Conservation (phyloP, 140 eudicot species). For the Senecio squalidus region DNA sequence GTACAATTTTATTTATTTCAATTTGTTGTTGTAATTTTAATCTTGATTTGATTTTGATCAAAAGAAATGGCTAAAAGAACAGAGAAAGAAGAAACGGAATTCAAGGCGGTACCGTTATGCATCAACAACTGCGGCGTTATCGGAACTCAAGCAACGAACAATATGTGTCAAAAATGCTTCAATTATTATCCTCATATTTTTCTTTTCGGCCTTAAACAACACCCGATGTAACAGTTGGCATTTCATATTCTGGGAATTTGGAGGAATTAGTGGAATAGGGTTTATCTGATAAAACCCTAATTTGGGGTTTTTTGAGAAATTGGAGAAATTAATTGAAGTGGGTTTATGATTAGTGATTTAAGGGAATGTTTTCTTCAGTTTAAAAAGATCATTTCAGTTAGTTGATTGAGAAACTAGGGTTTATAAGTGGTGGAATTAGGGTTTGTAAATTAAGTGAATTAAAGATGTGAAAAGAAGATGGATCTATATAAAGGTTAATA, state of each 20-base stretch:
- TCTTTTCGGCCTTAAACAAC: slow-evolving; percentile 89
- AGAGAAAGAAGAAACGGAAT: slow-evolving; percentile 67
- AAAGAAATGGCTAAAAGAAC: slow-evolving; percentile 48
- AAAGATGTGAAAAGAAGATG: too few relatives aligned
- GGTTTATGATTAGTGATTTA: too few relatives aligned
- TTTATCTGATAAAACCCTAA: slow-evolving; percentile 24
- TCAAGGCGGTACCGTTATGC: slow-evolving; percentile 52
- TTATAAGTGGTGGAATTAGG: too few relatives aligned
- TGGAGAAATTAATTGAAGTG: too few relatives aligned
- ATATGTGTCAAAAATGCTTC: slow-evolving; percentile 56
- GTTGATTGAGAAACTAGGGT: too few relatives aligned
- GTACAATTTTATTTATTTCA: too few relatives aligned
- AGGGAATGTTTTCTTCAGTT: too few relatives aligned
- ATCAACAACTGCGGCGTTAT: slow-evolving; percentile 60
- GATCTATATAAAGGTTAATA: too few relatives aligned
- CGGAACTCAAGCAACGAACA: slow-evolving; percentile 40
- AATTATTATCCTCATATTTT: too few relatives aligned
- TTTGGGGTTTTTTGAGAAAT: too few relatives aligned
- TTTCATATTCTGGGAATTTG: slow-evolving; percentile 84
- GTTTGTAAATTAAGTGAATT: slow-evolving; percentile 35
- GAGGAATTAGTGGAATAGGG: slow-evolving; percentile 57
- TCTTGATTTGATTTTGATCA: neutral
- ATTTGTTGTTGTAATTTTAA: too few relatives aligned
- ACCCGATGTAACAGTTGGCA: slow-evolving; percentile 98
- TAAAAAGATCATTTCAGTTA: too few relatives aligned